Evolutionary conservation across 441 rosid species (phyloP).

Genomic region (Bruguiera hainesii): DNA sequence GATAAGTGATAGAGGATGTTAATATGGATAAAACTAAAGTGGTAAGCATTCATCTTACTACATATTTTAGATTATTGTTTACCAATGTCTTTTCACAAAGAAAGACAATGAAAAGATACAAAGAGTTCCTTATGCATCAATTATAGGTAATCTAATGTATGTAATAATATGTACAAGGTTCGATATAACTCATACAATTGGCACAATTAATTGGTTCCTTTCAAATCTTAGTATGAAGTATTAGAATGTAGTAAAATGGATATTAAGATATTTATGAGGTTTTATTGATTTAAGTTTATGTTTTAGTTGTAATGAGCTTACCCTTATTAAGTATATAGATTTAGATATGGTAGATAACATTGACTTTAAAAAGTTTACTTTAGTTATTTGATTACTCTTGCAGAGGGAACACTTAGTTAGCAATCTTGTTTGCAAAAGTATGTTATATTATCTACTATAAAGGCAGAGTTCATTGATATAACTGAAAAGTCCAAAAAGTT

Average conservation of each 20-base stretch:
- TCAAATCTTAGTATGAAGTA: neutral
- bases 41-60: neutral
- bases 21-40: neutral
- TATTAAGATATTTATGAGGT: neutral
- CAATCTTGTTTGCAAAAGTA: constrained; percentile 7
- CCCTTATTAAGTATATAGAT: constrained; percentile 1
- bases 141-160: too few relatives aligned
- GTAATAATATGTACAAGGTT: too few relatives aligned
- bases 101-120: neutral
- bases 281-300: neutral
- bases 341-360: neutral
- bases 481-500: constrained; percentile 9
- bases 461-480: neutral
- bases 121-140: too few relatives aligned
- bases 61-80: neutral
- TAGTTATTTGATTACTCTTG: neutral
- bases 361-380: neutral
- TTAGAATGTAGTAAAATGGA: neutral
- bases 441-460: neutral
- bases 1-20: too few relatives aligned
- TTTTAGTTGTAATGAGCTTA: neutral
- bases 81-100: neutral
- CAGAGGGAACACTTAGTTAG: neutral
- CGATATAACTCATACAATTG: too few relatives aligned
- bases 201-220: neutral